Percentiles rank a stretch among this genome's conserved stretches.
Evolutionary conservation across 2,329 filamentous ascomycete species (phyloP).

Genomic region (Ophiostoma sp.): DNA sequence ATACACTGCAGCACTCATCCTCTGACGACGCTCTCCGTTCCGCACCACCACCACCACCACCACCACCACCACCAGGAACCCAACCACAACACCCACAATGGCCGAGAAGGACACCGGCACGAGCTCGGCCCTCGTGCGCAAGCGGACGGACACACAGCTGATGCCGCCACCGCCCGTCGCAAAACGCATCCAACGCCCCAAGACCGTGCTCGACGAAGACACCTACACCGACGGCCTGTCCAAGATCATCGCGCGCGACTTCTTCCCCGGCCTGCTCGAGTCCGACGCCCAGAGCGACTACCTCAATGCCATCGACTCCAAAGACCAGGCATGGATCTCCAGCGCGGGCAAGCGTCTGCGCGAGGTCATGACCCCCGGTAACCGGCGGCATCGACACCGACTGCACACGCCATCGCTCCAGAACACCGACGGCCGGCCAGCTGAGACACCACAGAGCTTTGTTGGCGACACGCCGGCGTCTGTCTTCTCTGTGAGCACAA

Average conservation of each 20-base stretch:
- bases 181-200: slow-evolving; percentile 88
- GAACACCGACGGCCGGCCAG: slow-evolving; percentile 23
- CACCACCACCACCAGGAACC: not conserved
- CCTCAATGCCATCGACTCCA: slow-evolving; percentile 81
- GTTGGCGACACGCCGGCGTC: slow-evolving; percentile 69
- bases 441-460: slow-evolving; percentile 59
- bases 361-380: slow-evolving; percentile 76
- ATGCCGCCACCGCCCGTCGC: slow-evolving; percentile 83
- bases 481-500: slow-evolving; percentile 30
- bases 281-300: slow-evolving; percentile 87
- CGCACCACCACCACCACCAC: not conserved
- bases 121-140: slow-evolving; percentile 59
- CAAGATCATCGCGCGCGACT: slow-evolving; percentile 92
- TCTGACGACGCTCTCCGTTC: not conserved
- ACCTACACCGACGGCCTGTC: slow-evolving; percentile 85
- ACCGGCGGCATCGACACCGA: slow-evolving; percentile 30
- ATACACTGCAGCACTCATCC: not conserved
- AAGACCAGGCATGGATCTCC: slow-evolving; percentile 77
- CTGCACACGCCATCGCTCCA: not conserved
- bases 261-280: slow-evolving; percentile 87
- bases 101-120: slow-evolving; percentile 24
- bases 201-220: slow-evolving; percentile 86
- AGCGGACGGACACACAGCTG: slow-evolving; percentile 62
- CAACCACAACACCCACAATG: slow-evolving; percentile 18
- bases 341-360: slow-evolving; percentile 67